A percentile compares a stretch with the other conserved stretches of the same genome.
Conservation (phyloP, 257 asterid genomes). For the Nicotiana noctiflora region DNA sequence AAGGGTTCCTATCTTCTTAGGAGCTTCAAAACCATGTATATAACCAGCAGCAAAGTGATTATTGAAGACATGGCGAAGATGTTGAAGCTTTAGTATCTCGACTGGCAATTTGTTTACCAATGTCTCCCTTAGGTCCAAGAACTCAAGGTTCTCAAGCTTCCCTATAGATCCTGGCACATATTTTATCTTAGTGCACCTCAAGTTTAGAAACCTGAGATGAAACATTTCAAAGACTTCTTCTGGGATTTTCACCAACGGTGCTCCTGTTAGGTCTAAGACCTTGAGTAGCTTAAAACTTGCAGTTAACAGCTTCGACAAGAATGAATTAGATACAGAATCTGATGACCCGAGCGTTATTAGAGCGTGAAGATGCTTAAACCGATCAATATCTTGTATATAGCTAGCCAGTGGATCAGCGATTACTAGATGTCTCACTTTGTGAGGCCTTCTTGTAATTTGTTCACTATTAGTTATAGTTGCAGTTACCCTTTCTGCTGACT, state of each 20-base stretch:
- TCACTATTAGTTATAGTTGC: no score
- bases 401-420: not conserved
- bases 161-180: conserved; percentile 12
- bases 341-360: not conserved
- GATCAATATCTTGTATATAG: not conserved
- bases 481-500: not conserved
- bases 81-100: conserved; percentile 14
- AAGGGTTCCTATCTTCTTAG: conserved; percentile 13
- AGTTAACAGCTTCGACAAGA: not conserved
- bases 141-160: conserved; percentile 20
- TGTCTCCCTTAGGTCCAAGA: conserved; percentile 15
- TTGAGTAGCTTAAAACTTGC: conserved; percentile 12
- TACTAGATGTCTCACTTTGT: conserved; percentile 3
- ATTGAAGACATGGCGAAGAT: conserved; percentile 13
- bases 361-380: conserved; percentile 3
- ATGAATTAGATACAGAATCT: not conserved
- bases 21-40: conserved; percentile 18
- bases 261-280: conserved; percentile 15
- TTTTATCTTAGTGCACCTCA: conserved; percentile 6
- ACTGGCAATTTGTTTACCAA: conserved; percentile 11
- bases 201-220: conserved; percentile 15
- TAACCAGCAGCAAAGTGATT: not conserved
- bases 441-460: no score
- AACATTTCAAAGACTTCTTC: conserved; percentile 8
- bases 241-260: conserved; percentile 7